Conservation (phyloP, 371 early-diverging fungal genomes). For the Mucor velutinosus region DNA sequence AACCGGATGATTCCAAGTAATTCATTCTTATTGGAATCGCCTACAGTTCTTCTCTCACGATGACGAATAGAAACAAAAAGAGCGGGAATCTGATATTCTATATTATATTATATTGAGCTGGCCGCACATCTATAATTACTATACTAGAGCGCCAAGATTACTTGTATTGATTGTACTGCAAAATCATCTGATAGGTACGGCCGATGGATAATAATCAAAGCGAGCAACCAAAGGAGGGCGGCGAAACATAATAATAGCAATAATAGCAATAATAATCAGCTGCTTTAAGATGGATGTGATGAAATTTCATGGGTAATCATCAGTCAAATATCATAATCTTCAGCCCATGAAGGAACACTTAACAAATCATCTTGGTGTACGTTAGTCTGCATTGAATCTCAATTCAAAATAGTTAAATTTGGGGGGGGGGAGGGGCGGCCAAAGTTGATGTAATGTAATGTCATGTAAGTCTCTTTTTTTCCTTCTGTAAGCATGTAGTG, state of each 20-base stretch:
- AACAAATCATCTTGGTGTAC: not conserved
- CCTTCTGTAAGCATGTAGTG: constrained; percentile 4
- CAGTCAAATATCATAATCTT: not conserved
- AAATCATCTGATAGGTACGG: not conserved
- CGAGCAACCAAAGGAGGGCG: not conserved
- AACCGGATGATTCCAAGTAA: not conserved
- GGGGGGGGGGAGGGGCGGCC: not conserved
- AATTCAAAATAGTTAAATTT: not conserved
- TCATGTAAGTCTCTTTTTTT: constrained; percentile 3
- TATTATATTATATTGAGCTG: not conserved
- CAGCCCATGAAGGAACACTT: not conserved
- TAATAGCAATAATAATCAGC: not conserved
- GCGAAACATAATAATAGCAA: not conserved
- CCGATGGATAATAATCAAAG: not conserved
- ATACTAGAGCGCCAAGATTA: not conserved
- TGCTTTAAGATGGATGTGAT: not conserved
- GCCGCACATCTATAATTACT: not conserved
- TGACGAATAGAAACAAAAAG: not conserved
- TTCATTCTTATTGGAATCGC: not conserved
- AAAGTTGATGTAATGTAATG: not conserved
- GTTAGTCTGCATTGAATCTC: not conserved
- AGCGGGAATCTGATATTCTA: not conserved
- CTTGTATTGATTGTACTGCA: not conserved
- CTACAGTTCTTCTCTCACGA: not conserved
- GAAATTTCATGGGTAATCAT: not conserved